Conservation (phyloP, 202 grass and related monocot genomes). For the Dendrocalamus latiflorus region DNA sequence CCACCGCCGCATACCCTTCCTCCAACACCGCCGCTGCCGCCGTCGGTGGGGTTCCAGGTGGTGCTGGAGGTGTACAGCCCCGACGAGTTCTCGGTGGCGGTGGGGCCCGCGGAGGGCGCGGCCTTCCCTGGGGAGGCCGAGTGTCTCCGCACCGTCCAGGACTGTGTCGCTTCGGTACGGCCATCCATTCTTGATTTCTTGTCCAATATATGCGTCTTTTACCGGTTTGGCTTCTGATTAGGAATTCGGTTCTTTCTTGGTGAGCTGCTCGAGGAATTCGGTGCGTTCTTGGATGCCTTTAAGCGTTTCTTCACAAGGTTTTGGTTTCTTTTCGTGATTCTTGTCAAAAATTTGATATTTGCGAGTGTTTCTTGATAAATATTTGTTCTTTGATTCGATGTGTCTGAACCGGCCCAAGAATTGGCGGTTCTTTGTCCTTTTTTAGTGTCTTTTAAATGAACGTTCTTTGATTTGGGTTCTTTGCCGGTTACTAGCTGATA, state of each 20-base stretch:
- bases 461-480: neutral
- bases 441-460: neutral
- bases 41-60: slow-evolving; percentile 49
- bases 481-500: neutral
- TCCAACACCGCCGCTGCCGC: slow-evolving; percentile 2
- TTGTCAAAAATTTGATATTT: neutral
- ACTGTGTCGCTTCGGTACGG: slow-evolving; percentile 51
- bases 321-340: neutral
- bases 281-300: slow-evolving; percentile 14
- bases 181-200: neutral
- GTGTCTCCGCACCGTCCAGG: slow-evolving; percentile 56
- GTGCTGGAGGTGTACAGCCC: slow-evolving; percentile 60
- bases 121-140: slow-evolving; percentile 58
- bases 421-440: neutral
- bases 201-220: neutral
- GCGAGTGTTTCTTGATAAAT: neutral
- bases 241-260: slow-evolving; percentile 6
- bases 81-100: slow-evolving; percentile 72
- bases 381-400: neutral
- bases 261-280: neutral
- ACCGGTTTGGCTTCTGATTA: neutral
- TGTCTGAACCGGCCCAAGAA: neutral
- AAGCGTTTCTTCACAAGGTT: neutral
- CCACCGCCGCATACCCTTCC: neutral
- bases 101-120: slow-evolving; percentile 38